phyloP scores from a whole-genome alignment of 495 filamentous ascomycete genomes.

The Xylaria bambusicola region DNA sequence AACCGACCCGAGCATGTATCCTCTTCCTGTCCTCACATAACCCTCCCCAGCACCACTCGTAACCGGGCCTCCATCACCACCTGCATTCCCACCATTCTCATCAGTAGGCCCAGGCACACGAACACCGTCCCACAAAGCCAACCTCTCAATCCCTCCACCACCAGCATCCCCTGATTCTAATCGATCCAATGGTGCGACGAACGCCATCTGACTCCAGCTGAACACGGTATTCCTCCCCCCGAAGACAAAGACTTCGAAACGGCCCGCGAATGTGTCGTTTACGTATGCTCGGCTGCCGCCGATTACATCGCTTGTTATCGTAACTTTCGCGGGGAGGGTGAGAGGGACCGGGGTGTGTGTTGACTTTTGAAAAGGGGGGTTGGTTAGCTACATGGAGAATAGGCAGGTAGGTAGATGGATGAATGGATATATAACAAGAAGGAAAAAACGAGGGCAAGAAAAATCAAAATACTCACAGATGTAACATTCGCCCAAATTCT shows the following conservation, averaged over 20 bases:
- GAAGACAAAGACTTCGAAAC: constrained; percentile 59
- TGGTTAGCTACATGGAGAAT: background rate
- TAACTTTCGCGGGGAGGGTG: constrained; percentile 25
- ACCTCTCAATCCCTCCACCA: constrained; percentile 34
- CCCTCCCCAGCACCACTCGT: background rate
- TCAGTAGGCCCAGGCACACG: background rate
- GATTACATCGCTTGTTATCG: constrained; percentile 40
- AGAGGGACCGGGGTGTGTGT: constrained; percentile 31
- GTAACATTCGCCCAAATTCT: constrained; percentile 43
- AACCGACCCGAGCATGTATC: no score
- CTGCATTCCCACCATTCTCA: background rate
- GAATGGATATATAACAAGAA: no score
- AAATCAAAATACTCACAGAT: constrained; percentile 15
- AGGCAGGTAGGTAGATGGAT: no score
- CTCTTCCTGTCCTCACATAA: no score
- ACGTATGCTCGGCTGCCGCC: constrained; percentile 53
- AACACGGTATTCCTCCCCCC: constrained; percentile 52
- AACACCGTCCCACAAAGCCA: constrained; percentile 23
- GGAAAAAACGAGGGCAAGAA: no score
- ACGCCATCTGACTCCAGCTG: constrained; percentile 61
- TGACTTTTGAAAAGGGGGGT: constrained; percentile 16
- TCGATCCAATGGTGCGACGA: constrained; percentile 59
- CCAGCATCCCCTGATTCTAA: no score
- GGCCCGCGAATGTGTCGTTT: constrained; percentile 43
- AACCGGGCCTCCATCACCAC: background rate